These are phyloP conservation scores for Lizonia empirigonia DNA, from an alignment of 2,329 filamentous ascomycete species.

Conservation along the genomic window DNA sequence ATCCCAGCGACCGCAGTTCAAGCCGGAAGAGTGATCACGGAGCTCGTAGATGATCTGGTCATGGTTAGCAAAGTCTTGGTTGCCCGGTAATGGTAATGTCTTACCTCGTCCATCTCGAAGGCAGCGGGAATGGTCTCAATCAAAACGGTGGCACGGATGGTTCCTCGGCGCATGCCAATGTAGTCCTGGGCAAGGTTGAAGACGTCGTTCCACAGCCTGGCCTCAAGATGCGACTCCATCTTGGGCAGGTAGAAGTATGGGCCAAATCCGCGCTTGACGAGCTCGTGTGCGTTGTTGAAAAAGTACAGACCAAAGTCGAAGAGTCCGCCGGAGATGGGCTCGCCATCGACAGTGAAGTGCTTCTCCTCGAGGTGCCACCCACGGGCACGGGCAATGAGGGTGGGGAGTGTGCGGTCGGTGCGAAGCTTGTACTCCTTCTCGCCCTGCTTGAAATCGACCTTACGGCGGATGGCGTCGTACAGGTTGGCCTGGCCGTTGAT, in stretches of 20 bases:
- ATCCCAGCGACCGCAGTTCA: slow-evolving; percentile 99
- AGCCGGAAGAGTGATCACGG: slow-evolving; percentile 90
- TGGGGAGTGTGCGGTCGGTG: slow-evolving; percentile 83
- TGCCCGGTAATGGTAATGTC: not conserved
- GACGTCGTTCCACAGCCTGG: slow-evolving; percentile 95
- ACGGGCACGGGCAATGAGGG: slow-evolving; percentile 90
- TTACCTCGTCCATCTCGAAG: slow-evolving; percentile 95
- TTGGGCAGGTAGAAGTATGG: slow-evolving; percentile 99
- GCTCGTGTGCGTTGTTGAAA: slow-evolving; percentile 94
- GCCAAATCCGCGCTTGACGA: slow-evolving; percentile 80
- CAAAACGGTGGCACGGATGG: slow-evolving; percentile 90
- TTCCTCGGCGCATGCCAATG: slow-evolving; percentile 85
- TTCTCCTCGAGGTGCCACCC: slow-evolving; percentile 99
- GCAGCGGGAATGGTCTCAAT: slow-evolving; percentile 98
- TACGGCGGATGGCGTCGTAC: slow-evolving; percentile 90
- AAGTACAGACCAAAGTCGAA: slow-evolving; percentile 99
- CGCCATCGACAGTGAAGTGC: slow-evolving; percentile 93
- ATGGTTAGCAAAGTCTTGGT: slow-evolving; percentile 17
- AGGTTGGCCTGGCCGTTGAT: slow-evolving; percentile 97
- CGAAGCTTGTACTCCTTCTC: slow-evolving; percentile 97
- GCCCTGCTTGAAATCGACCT: slow-evolving; percentile 96
- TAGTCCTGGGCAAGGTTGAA: slow-evolving; percentile 97
- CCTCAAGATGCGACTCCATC: slow-evolving; percentile 98
- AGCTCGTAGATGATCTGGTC: slow-evolving; percentile 93
- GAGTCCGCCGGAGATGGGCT: slow-evolving; percentile 87